phyloP scores from a whole-genome alignment of 2,329 filamentous ascomycete genomes.

The Clarireedia paspali region DNA sequence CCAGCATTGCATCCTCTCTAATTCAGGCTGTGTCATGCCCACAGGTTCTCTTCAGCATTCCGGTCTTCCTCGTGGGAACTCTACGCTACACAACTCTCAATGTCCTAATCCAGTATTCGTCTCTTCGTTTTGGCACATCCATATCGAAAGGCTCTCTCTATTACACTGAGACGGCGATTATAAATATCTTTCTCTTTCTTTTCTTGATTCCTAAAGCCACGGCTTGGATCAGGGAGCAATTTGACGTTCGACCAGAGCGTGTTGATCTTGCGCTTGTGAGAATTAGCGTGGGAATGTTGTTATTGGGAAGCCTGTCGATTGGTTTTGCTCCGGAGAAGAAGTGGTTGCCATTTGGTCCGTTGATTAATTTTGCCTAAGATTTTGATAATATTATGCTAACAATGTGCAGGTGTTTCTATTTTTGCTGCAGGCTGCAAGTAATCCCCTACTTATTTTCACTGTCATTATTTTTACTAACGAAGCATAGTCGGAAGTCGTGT shows the following conservation, averaged over 20 bases:
- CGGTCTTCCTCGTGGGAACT: conserved; percentile 27
- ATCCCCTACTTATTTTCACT: conserved; percentile 18
- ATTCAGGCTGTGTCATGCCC: conserved; percentile 10
- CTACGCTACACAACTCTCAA: conserved; percentile 26
- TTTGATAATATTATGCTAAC: neutral
- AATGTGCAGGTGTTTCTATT: conserved; percentile 20
- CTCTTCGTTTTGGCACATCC: conserved; percentile 22
- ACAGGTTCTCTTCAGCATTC: conserved; percentile 21
- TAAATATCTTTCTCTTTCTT: conserved; percentile 26
- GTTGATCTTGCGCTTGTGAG: conserved; percentile 24
- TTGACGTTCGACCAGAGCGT: conserved; percentile 13
- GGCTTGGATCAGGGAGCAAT: conserved; percentile 14
- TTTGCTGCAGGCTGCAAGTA: conserved; percentile 26
- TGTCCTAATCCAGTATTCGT: conserved; percentile 27
- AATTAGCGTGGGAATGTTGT: conserved; percentile 21
- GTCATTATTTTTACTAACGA: conserved; percentile 5
- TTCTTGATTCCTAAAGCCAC: conserved; percentile 22
- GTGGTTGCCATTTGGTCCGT: conserved; percentile 21
- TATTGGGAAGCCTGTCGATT: conserved; percentile 20
- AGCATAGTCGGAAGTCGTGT: conserved; percentile 22
- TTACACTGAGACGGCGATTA: conserved; percentile 26
- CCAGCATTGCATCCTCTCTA: conserved; percentile 9
- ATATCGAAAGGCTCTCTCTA: conserved; percentile 26
- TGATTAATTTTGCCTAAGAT: neutral
- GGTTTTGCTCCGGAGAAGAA: conserved; percentile 15